Evolutionary conservation across 1,284 basidiomycete species (phyloP), one percentile per base, ranked within the genome.

Genomic region (Fereydounia khargensis): DNA sequence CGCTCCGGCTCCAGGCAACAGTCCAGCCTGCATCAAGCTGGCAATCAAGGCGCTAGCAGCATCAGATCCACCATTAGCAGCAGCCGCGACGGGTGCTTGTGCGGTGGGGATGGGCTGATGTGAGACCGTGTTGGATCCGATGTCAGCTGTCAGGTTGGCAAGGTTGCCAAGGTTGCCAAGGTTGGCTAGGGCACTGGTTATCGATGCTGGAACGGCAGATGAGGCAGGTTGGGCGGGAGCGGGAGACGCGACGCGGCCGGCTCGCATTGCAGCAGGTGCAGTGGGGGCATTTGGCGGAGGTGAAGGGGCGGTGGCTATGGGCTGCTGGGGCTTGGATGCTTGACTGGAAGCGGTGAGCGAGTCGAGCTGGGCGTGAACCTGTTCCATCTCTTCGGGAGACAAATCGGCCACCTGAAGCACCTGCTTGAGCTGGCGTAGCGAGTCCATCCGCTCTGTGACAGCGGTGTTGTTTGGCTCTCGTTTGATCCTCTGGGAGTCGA

Each of bases 291-390:
- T 44, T 33, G 65, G 48, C 4, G 67, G 40, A 20, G 68, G 32
- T 27, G 41, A 50, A 24, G 48, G 49, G 8, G 54, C 57, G 52
- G 64, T 65, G 32, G 55, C 53, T n/a, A n/a, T n/a, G n/a, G n/a
- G n/a, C n/a, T n/a, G n/a, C n/a, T n/a, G n/a, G n/a, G 42, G 58
- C 19, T 41, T 38, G 16, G 40, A 20, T 22, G 21, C 27, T 22
- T 49, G 45, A 16, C 50, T 28, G 5, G 35, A 35, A 21, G 46
- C 37, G 24, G 84, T 81, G 16, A 91, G 78, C 23, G 81, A 80
- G 27, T 87, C 85, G 6, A 94, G 76, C 70, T 91, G 88, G 24
- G 78, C 76, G 0, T 90, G 80, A 43, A 94, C 91, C 69, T 89
- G 87, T 31, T 81, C 80, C 21, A 92, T 79, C 70, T 92, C 87